A percentile compares a stretch with the other conserved stretches of the same genome.
Conservation (phyloP, 78 protist species). For the Neovahlkampfia damariscottae region DNA sequence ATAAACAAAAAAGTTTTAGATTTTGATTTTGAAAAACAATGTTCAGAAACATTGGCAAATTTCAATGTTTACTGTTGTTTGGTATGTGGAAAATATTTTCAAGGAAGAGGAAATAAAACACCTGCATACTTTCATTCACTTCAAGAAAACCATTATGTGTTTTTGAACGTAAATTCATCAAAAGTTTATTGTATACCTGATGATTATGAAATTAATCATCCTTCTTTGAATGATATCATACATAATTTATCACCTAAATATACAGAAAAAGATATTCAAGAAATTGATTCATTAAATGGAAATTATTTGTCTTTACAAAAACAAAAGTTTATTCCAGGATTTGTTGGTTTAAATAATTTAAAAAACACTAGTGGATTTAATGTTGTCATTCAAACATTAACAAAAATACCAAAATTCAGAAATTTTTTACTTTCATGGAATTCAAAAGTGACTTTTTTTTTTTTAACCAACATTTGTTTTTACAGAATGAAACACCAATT, state of each 20-base stretch:
- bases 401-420: too few relatives aligned
- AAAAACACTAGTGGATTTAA: conserved; percentile 71
- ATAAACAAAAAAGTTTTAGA: conserved; percentile 64
- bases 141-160: conserved; percentile 78
- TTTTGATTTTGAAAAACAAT: conserved; percentile 91
- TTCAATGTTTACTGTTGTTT: conserved; percentile 93
- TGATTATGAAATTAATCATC: conserved; percentile 81
- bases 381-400: conserved; percentile 76
- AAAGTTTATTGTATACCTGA: conserved; percentile 93
- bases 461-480: neutral
- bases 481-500: conserved; percentile 17
- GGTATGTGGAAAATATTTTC: conserved; percentile 93
- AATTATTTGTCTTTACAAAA: conserved; percentile 34
- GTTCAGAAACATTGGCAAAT: conserved; percentile 69
- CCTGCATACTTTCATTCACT: conserved; percentile 85
- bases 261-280: conserved; percentile 22
- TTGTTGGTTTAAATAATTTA: conserved; percentile 88
- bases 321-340: conserved; percentile 63
- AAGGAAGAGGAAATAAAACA: conserved; percentile 76
- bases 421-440: too few relatives aligned
- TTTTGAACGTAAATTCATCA: conserved; percentile 64
- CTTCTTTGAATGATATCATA: conserved; percentile 79
- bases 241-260: neutral
- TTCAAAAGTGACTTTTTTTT: conserved; percentile 69
- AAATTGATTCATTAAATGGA: conserved; percentile 16